A percentile compares a stretch with the other conserved stretches of the same genome.
Conservation (phyloP, 208 protist species). For the Trypanosoma cruzi region DNA sequence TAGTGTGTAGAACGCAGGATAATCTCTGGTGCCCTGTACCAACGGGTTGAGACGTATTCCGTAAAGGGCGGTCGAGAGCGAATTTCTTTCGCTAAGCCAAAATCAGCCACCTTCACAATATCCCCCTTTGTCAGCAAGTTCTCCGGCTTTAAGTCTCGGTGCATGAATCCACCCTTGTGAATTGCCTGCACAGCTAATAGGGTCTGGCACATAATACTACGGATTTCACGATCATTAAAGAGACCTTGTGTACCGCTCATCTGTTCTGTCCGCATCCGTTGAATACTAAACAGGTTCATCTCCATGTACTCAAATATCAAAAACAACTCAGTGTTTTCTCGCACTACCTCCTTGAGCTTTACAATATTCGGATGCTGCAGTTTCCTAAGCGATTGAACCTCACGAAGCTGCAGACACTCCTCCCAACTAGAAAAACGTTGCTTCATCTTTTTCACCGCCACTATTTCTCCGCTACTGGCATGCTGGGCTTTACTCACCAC, state of each 20-base stretch:
- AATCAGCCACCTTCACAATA: conserved; percentile 97
- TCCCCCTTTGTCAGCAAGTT: conserved; percentile 92
- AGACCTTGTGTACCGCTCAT: conserved; percentile 72
- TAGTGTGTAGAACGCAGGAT: conserved; percentile 98
- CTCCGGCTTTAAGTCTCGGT: conserved; percentile 95
- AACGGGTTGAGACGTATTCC: conserved; percentile 98
- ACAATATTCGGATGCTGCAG: conserved; percentile 98
- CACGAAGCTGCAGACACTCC: conserved; percentile 96
- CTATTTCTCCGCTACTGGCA: conserved; percentile 90
- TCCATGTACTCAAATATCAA: conserved; percentile 99
- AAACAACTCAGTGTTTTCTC: conserved; percentile 97
- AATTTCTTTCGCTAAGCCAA: conserved; percentile 96
- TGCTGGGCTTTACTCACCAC: conserved; percentile 95
- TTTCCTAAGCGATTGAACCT: conserved; percentile 97
- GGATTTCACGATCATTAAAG: conserved; percentile 94
- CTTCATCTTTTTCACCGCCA: conserved; percentile 99
- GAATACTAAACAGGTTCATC: conserved; percentile 96
- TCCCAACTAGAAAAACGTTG: conserved; percentile 97
- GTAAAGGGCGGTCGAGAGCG: conserved; percentile 97
- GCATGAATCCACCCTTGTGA: conserved; percentile 95
- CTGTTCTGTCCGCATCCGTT: conserved; percentile 87
- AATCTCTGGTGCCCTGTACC: conserved; percentile 98
- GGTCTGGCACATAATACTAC: conserved; percentile 95
- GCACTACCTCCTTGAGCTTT: conserved; percentile 98
- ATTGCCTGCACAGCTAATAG: conserved; percentile 84